Conservation (phyloP, 208 protist species). For the Leishmania aethiopica region DNA sequence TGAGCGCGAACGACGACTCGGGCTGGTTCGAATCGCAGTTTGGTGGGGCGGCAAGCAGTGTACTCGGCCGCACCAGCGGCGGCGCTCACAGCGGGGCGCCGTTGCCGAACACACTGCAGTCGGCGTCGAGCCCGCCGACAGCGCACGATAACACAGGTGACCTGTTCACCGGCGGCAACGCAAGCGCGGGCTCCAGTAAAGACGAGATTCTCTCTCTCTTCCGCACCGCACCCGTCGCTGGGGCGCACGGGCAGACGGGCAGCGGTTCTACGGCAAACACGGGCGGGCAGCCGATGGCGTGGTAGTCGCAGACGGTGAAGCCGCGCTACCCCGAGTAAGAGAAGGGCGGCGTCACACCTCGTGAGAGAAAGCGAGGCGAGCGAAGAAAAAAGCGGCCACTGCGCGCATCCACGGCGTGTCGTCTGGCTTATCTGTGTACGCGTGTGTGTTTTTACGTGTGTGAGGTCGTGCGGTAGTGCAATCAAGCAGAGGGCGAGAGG, state of each 20-base stretch:
- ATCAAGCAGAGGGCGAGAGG: neutral
- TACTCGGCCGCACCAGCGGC: neutral
- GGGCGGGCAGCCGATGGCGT: conserved; percentile 36
- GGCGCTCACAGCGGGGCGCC: neutral
- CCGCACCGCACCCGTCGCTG: conserved; percentile 22
- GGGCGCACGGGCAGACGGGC: conserved; percentile 1
- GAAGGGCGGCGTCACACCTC: neutral
- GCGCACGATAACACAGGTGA: conserved; percentile 30
- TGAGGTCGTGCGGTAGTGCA: neutral
- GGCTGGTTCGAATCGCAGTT: conserved; percentile 28
- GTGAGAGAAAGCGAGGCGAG: neutral
- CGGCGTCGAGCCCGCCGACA: neutral
- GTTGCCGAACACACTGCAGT: conserved; percentile 12
- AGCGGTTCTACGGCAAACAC: neutral
- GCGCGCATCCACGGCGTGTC: neutral
- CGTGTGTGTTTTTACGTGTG: neutral
- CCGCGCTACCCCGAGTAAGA: conserved; percentile 36
- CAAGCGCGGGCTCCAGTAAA: conserved; percentile 10
- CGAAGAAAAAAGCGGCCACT: neutral
- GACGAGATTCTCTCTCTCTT: conserved; percentile 78
- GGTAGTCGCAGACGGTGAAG: conserved; percentile 46
- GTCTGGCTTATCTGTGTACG: neutral
- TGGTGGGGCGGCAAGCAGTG: conserved; percentile 11
- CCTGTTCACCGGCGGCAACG: conserved; percentile 18
- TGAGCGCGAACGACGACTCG: conserved; percentile 2